These are phyloP conservation scores for Yamadazyma atlantica DNA, from an alignment of 1,139 yeast species.

Conservation along the genomic window DNA sequence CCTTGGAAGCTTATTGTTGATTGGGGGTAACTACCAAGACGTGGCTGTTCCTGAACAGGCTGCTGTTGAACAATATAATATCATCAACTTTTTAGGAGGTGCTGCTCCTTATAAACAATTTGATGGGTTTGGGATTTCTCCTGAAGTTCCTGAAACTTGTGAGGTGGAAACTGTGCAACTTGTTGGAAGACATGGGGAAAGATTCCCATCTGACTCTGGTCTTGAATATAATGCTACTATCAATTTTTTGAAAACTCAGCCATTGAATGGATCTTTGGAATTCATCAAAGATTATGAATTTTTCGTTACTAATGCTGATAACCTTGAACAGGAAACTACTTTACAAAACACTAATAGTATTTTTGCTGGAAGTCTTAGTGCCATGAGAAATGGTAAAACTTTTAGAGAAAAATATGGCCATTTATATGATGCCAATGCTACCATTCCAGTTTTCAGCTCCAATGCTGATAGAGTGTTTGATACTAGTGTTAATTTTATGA, in stretches of 20 bases:
- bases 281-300: constrained; percentile 35
- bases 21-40: constrained; percentile 5
- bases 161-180: constrained; percentile 64
- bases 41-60: constrained; percentile 7
- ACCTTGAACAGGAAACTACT: constrained; percentile 34
- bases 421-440: constrained; percentile 20
- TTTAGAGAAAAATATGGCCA: constrained; percentile 34
- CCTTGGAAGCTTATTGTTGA: constrained; percentile 2
- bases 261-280: constrained; percentile 28
- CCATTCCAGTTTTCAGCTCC: constrained; percentile 34
- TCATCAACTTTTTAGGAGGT: constrained; percentile 46
- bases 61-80: constrained; percentile 29
- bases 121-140: constrained; percentile 46
- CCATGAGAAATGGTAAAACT: constrained; percentile 32
- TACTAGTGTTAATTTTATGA: constrained; percentile 31
- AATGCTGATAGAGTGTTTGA: constrained; percentile 30
- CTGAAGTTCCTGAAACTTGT: constrained; percentile 51
- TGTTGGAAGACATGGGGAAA: constrained; percentile 71
- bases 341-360: constrained; percentile 25
- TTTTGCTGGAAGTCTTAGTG: constrained; percentile 33
- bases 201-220: constrained; percentile 51
- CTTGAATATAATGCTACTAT: constrained; percentile 21
- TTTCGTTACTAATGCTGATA: constrained; percentile 25
- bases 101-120: constrained; percentile 48
- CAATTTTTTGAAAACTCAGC: constrained; percentile 7